Evolutionary conservation across 257 asterid species (phyloP).

Genomic region (Thymus quinquecostatus): DNA sequence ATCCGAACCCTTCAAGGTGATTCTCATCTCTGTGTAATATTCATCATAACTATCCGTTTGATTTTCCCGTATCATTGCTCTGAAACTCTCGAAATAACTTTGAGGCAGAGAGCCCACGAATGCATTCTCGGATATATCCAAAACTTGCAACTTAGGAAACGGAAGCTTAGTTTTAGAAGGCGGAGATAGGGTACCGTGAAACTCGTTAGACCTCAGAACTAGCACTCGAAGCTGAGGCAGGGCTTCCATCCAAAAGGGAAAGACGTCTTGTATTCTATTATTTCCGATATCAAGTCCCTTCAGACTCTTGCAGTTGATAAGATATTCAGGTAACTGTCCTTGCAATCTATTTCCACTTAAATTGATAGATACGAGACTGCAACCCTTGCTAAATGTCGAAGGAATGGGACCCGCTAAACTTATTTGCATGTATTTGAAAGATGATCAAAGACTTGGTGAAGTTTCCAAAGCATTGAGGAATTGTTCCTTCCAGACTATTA

Average conservation of each 20-base stretch:
- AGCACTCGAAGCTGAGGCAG: not conserved
- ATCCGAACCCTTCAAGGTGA: not conserved
- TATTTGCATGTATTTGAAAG: not conserved
- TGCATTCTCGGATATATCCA: not conserved
- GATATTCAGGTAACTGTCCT: not conserved
- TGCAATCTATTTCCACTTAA: not conserved
- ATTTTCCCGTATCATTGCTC: not conserved
- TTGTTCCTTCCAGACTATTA: no score
- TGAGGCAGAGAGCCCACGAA: not conserved
- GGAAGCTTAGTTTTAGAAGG: not conserved
- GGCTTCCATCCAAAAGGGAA: not conserved
- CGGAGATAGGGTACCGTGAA: not conserved
- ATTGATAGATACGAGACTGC: not conserved
- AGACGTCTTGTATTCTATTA: not conserved
- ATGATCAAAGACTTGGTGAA: no score
- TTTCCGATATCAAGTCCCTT: not conserved
- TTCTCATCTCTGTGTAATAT: not conserved
- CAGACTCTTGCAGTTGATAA: not conserved
- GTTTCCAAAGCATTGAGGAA: no score
- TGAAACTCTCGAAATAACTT: not conserved
- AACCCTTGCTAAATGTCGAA: not conserved
- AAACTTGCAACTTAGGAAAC: not conserved
- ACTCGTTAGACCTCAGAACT: not conserved
- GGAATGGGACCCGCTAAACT: not conserved
- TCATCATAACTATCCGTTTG: not conserved